Evolutionary conservation across 1,284 basidiomycete genomes (phyloP), one percentile per base, ranked within the genome.

Genomic region (Tilletia indica): DNA sequence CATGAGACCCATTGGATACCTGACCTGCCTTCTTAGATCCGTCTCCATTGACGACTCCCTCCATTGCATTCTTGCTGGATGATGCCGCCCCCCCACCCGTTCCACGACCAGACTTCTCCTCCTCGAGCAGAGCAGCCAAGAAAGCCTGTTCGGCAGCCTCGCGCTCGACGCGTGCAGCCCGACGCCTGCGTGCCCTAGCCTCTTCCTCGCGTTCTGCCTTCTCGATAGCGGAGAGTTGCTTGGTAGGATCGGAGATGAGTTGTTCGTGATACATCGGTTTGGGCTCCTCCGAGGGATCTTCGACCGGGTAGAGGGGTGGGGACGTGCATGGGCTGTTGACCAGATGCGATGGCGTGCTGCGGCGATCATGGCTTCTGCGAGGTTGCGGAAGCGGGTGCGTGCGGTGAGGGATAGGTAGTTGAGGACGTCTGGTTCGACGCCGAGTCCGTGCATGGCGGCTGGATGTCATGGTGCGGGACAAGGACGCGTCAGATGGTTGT

Each of bases 181-280:
- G 12, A 9, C 61, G 31, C 31, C 76, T 72, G 14, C 81, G 73
- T 61, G 80, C 73, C 25, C 75, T 73, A 9, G 74, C 78, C 68
- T 83, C 82, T 61, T 82, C 76, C 6, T 76, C 78, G 36, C 80
- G 75, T 56, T 83, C 82, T 0, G 79, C 81, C 45, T 77, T 76
- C 68, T 85, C 83, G 49, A 86, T 78, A 3, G 75, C 77, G 6
- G 76, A 71, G 12, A 86, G 76, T 67, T 84, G 81, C 67, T 75
- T 76, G 19, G 70, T 38, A 0, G 84, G 78, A 47, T 81, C 78
- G 54, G 71, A 73, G n/a, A 81, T 47, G 38, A 82, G 72, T 19
- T 74, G 70, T 9, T 84, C 80, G 72, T 85, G 80, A 25, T 82
- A 81, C 68, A 81, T 74, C 3, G 79, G 72, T 12, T 63, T 71